phyloP scores from a whole-genome alignment of 495 filamentous ascomycete genomes.

The Penicillium ucsense region DNA sequence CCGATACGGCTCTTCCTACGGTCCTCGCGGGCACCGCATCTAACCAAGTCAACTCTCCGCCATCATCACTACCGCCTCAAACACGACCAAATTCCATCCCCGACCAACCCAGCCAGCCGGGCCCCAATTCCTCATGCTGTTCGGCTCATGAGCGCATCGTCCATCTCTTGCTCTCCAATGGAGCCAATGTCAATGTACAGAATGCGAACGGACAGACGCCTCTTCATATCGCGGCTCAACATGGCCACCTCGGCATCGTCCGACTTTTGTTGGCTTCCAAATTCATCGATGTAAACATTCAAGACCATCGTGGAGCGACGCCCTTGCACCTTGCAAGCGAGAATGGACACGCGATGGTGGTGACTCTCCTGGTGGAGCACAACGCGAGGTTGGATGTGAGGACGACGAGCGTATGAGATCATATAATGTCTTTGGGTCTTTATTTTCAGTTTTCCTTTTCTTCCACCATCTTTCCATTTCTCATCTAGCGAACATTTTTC shows the following conservation, averaged over 20 bases:
- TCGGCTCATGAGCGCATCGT: background rate
- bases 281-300: background rate
- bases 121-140: background rate
- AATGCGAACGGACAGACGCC: background rate
- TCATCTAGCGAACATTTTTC: too few species aligned
- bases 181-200: background rate
- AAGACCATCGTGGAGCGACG: background rate
- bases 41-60: background rate
- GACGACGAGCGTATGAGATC: background rate
- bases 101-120: background rate
- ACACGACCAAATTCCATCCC: background rate
- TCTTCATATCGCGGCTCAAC: background rate
- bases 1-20: background rate
- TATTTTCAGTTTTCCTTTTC: background rate
- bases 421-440: too few species aligned
- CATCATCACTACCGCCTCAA: background rate
- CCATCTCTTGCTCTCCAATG: background rate
- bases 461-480: too few species aligned
- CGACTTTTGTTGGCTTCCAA: background rate
- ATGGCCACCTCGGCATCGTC: background rate
- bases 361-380: background rate
- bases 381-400: background rate
- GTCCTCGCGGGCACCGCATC: background rate
- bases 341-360: background rate
- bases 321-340: constrained; percentile 2